Conservation (phyloP, 345 rosid species). For the Citrus hindsii region DNA sequence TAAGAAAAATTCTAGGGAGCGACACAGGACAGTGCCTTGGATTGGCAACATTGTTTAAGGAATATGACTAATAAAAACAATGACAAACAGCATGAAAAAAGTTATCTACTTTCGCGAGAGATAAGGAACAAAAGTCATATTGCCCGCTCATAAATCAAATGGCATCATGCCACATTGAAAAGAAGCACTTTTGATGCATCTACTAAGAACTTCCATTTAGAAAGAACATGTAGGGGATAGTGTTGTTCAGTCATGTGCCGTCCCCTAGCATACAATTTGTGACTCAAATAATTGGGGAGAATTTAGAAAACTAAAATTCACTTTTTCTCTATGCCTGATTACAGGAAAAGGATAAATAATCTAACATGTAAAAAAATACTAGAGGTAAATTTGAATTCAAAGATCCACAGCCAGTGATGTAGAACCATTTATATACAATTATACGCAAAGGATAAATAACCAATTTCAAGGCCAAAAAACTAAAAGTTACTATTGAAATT, state of each 20-base stretch:
- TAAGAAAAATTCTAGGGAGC: background rate
- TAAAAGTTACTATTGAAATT: background rate
- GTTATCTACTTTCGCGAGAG: constrained; percentile 3
- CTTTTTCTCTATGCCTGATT: background rate
- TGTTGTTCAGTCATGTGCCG: background rate
- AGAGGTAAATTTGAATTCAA: background rate
- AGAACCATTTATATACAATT: background rate
- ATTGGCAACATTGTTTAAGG: background rate
- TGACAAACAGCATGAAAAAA: constrained; percentile 12
- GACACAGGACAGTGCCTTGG: background rate
- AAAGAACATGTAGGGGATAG: background rate
- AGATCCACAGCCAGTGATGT: background rate
- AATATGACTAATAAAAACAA: background rate
- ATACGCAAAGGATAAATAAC: background rate
- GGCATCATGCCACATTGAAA: background rate
- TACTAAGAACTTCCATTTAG: background rate
- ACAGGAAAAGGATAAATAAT: background rate
- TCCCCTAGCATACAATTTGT: background rate
- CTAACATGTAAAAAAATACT: background rate
- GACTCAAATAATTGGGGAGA: background rate
- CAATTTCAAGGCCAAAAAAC: background rate
- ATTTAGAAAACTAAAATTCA: background rate
- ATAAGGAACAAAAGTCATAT: background rate
- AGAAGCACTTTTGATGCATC: background rate
- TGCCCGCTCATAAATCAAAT: background rate